These are phyloP conservation scores for Nakataea oryzae DNA, from an alignment of 2,329 filamentous ascomycete genomes.

Conservation along the genomic window DNA sequence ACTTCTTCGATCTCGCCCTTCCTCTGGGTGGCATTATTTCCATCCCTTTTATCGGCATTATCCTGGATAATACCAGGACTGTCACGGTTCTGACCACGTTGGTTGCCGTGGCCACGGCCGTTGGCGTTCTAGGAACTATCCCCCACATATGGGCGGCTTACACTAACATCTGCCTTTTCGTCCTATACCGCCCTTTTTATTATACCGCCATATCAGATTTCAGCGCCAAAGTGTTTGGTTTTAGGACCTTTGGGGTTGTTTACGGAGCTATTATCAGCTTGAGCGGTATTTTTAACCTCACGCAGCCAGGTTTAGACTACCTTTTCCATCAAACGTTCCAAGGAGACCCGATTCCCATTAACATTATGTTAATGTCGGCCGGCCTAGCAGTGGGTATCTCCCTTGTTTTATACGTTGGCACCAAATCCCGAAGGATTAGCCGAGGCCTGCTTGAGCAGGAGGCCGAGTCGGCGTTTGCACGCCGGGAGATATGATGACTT, in stretches of 20 bases:
- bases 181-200: constrained; percentile 79
- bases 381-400: constrained; percentile 54
- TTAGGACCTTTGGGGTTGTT: constrained; percentile 86
- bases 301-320: constrained; percentile 69
- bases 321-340: constrained; percentile 64
- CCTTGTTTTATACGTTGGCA: constrained; percentile 56
- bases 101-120: constrained; percentile 59
- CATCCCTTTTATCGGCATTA: constrained; percentile 73
- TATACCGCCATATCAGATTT: constrained; percentile 89
- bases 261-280: constrained; percentile 85
- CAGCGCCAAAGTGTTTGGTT: constrained; percentile 83
- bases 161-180: constrained; percentile 66
- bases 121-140: constrained; percentile 68
- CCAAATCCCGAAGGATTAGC: constrained; percentile 25
- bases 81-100: constrained; percentile 59
- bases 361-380: constrained; percentile 52
- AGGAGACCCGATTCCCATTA: constrained; percentile 68
- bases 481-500: background rate
- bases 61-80: constrained; percentile 70
- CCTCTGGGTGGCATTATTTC: constrained; percentile 76
- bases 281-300: constrained; percentile 75
- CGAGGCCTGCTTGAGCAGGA: constrained; percentile 18
- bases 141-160: constrained; percentile 63
- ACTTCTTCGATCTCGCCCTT: constrained; percentile 70
- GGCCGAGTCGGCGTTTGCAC: constrained; percentile 16